phyloP scores from a whole-genome alignment of 495 filamentous ascomycete species.

The Rostrohypoxylon terebratum region DNA sequence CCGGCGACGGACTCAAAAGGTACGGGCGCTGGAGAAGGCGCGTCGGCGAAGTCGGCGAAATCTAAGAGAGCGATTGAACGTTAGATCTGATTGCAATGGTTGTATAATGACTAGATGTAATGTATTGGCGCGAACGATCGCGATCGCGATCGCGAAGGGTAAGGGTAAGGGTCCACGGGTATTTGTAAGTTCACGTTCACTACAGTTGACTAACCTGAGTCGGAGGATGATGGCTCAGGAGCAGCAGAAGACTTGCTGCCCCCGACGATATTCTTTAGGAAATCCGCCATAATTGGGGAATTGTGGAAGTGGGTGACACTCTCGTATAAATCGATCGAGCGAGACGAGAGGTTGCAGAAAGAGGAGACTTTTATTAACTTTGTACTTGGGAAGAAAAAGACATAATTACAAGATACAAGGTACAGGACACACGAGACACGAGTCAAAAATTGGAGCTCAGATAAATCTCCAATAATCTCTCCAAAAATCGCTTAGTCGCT shows the following conservation, averaged over 20 bases:
- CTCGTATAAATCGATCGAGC: slow-evolving; percentile 24
- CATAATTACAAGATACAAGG: neutral
- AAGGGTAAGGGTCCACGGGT: too few relatives aligned
- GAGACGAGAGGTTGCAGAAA: slow-evolving; percentile 32
- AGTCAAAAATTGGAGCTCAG: slow-evolving; percentile 19
- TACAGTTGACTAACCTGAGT: slow-evolving; percentile 72
- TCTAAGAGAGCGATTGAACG: slow-evolving; percentile 58
- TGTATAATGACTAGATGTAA: neutral
- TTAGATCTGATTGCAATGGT: slow-evolving; percentile 7
- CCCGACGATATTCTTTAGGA: slow-evolving; percentile 76
- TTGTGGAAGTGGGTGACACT: neutral
- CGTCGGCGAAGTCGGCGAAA: slow-evolving; percentile 82
- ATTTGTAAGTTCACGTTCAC: too few relatives aligned
- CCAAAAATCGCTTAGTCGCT: slow-evolving; percentile 14
- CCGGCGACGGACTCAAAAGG: slow-evolving; percentile 47
- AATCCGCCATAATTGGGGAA: slow-evolving; percentile 68
- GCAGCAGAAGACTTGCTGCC: slow-evolving; percentile 66
- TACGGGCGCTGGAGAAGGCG: slow-evolving; percentile 70
- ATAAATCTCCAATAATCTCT: slow-evolving; percentile 24
- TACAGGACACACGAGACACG: neutral
- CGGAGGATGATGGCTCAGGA: slow-evolving; percentile 61
- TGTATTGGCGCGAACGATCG: slow-evolving; percentile 15
- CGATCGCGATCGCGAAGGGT: too few relatives aligned
- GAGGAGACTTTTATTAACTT: too few relatives aligned
- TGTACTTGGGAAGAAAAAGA: too few relatives aligned